Conservation (phyloP, 257 asterid species). For the Solanum chilense region DNA sequence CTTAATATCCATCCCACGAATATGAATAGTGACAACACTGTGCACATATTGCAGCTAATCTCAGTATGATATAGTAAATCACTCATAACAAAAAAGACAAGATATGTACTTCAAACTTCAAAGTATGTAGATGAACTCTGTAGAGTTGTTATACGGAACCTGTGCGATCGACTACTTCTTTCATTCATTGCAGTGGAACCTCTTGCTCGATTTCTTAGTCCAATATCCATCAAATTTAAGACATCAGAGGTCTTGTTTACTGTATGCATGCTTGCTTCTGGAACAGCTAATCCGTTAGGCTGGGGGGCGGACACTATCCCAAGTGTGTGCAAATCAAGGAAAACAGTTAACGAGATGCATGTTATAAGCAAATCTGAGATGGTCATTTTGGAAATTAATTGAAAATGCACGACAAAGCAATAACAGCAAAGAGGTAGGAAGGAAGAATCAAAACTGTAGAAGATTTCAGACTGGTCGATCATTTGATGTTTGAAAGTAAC, state of each 20-base stretch:
- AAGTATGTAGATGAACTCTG: background rate
- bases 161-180: slow-evolving; percentile 60
- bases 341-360: background rate
- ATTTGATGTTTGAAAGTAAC: background rate
- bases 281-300: slow-evolving; percentile 8
- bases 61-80: background rate
- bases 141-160: slow-evolving; percentile 9
- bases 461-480: background rate
- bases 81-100: background rate
- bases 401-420: background rate
- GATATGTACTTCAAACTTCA: background rate
- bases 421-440: background rate
- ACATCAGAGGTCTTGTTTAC: slow-evolving; percentile 38
- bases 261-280: slow-evolving; percentile 12
- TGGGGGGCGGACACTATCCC: background rate
- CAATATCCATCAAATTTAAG: slow-evolving; percentile 39
- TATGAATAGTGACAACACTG: slow-evolving; percentile 51
- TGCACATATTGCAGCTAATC: background rate
- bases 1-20: slow-evolving; percentile 31
- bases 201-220: slow-evolving; percentile 8
- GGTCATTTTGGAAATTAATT: background rate
- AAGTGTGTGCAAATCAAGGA: slow-evolving; percentile 7
- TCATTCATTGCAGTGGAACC: slow-evolving; percentile 53
- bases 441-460: background rate
- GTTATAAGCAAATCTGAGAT: background rate